phyloP scores from a whole-genome alignment of 768 basidiomycete species.

The Mycena galericulata region DNA sequence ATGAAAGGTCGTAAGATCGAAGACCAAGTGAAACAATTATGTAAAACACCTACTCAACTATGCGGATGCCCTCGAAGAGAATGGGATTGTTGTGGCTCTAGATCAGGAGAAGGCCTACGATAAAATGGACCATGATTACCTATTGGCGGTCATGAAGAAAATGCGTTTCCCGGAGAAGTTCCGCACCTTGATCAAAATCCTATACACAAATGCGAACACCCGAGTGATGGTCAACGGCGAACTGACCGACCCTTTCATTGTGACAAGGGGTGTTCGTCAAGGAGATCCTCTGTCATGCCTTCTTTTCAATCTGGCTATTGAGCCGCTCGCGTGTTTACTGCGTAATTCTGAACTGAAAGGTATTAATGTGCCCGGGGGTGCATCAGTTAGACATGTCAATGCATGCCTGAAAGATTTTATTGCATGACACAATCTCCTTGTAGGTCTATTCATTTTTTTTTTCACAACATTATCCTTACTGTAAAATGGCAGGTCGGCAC shows the following conservation, averaged over 20 bases:
- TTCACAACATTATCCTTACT: background rate
- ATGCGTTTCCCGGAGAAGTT: too few relatives aligned
- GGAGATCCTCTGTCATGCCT: background rate
- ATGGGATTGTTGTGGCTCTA: too few relatives aligned
- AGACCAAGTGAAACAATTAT: background rate
- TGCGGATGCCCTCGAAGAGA: too few relatives aligned
- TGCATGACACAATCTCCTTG: slow-evolving; percentile 44
- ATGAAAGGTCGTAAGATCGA: background rate
- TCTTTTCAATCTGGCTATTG: too few relatives aligned
- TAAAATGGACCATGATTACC: too few relatives aligned
- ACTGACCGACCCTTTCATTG: background rate
- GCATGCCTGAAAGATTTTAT: too few relatives aligned
- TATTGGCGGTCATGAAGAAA: too few relatives aligned
- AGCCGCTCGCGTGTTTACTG: background rate
- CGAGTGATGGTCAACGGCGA: background rate
- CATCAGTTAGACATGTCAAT: slow-evolving; percentile 38
- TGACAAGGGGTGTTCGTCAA: background rate
- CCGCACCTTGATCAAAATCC: too few relatives aligned
- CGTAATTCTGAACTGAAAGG: background rate
- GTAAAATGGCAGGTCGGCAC: slow-evolving; percentile 38
- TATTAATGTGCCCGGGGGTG: slow-evolving; percentile 15
- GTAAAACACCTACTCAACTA: background rate
- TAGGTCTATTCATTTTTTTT: background rate
- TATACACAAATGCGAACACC: too few relatives aligned
- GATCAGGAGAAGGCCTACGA: too few relatives aligned